These are phyloP conservation scores for Hirsutella minnesotensis DNA, from an alignment of 2,329 filamentous ascomycete genomes.

Conservation along the genomic window DNA sequence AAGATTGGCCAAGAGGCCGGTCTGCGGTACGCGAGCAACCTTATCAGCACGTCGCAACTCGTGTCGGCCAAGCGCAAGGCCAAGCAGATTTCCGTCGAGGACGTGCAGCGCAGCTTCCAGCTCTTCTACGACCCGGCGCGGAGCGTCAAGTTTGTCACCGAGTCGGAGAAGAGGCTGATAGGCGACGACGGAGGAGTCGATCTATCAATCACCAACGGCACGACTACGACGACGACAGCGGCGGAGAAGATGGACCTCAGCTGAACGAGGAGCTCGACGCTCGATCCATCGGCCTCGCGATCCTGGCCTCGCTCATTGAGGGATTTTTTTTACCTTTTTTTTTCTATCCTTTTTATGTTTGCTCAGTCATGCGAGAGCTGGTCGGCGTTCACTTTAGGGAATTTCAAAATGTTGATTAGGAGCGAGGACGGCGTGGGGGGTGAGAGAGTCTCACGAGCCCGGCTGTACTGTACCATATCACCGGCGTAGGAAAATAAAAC, in stretches of 20 bases:
- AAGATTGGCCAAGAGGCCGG: conserved; percentile 93
- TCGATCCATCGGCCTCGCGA: too few relatives aligned
- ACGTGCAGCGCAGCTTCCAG: conserved; percentile 86
- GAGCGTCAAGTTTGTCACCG: conserved; percentile 80
- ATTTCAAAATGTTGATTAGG: neutral
- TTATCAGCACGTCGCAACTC: conserved; percentile 89
- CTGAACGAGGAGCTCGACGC: conserved; percentile 13
- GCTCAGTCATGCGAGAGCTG: conserved; percentile 9
- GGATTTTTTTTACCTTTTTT: conserved; percentile 1
- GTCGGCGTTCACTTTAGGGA: conserved; percentile 16
- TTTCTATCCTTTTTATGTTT: neutral
- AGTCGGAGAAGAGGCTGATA: conserved; percentile 89
- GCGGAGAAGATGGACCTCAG: conserved; percentile 39
- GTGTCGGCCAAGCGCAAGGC: conserved; percentile 75
- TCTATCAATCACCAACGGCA: conserved; percentile 37
- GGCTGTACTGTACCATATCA: too few relatives aligned
- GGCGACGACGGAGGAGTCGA: conserved; percentile 73
- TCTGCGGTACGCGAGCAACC: conserved; percentile 90
- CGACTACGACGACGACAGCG: neutral
- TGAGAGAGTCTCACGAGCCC: neutral
- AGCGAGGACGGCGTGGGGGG: neutral
- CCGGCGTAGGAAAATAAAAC: too few relatives aligned
- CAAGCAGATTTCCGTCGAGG: conserved; percentile 72
- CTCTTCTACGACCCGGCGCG: conserved; percentile 85
- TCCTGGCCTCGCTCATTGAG: neutral